Base-by-base conservation (phyloP, 805 yeast species). In the Pichia sporocuriosa region DNA sequence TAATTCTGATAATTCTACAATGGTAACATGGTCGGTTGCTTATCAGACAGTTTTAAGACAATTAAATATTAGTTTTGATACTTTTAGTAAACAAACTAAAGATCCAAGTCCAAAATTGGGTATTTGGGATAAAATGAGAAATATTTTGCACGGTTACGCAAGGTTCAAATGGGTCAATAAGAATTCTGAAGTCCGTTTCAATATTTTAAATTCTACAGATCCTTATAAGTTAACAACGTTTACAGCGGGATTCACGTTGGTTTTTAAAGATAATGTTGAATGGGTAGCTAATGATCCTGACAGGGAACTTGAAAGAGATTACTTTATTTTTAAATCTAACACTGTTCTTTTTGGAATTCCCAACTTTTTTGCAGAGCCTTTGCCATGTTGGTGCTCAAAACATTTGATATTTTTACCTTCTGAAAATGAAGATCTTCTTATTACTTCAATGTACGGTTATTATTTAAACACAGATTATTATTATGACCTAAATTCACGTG, bases 91-190 rank as follows among this genome's bases (percentile, higher is more conserved):
- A 58, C 95, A 96, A 0, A 95, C 94, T 0, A 63, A 84, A 13
- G 97, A 89, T 58, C 89, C 89, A 0, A 85, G 96, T 2, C 73
- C 77, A 4, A 83, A 82, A 51, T 63, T 87, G 12, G 97, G 97
- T 0, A 80, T 88, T 51, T 89, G 97, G 97, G 97, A 89, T 61
- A 90, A 88, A 57, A 61, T 87, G 22, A 66, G 96, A 37, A 70
- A 79, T 23, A 68, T 82, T 13, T 65, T 87, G 51, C 97, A 89
- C 63, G 95, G 95, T 0, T 72, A 75, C 16, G 21, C 49, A 6
- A 61, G 59, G 2, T 68, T 87, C 42, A 55, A 62, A 13, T 73
- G 84, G 70, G 61, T 62, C 3, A 59, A 73, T 19, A 65, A 72
- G 1, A 73, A 42, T 4, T 43, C 77, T 11, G 67, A 69, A 16